Base-by-base conservation (phyloP, 1,139 yeast genomes). In the Zygosaccharomyces sapae region DNA sequence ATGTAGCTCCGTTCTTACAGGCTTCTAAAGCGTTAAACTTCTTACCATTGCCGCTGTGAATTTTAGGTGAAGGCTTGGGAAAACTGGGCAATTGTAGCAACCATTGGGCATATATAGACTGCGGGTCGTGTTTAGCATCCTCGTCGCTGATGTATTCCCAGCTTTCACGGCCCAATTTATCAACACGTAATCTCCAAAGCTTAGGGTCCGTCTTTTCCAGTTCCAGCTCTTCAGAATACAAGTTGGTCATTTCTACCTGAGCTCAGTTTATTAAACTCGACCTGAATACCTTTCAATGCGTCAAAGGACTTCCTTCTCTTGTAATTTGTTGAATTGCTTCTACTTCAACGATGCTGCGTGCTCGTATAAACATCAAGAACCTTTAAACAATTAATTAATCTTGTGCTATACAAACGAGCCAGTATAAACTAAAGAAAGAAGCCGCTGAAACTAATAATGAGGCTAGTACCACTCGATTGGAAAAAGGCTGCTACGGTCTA, bases 111-210 rank as follows among this genome's bases (percentile, higher is more conserved):
- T 74, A 75, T 16, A 76, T 73, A 27, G 83, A 70, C 58, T 83
- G 88, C 10, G 80, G 76, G 54, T 73, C 75, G 5, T 58, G 55
- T 2, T 53, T 52, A 7, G 69, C 59, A 8, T 73, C 71, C 5
- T 70, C 74, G 31, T 67, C 70, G 0, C 69, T 56, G 19, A 81
- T 58, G 63, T 86, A 92, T 31, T 78, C 81, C 98, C 98, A 92
- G 44, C 77, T 75, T 59, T 87, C 88, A 18, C 86, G 75, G 10
- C 97, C 98, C 20, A 84, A 69, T 29, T 77, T 76, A 50, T 83
- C 84, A 0, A 86, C 77, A 19, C 77, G 67, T 36, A 92, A 72
- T 53, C 95, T 73, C 98, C 98, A 92, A 25, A 80, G 73, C 1
- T 67, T 57, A 1, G 77, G 76, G 55, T 92, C 96, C 0, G 97